A percentile compares a stretch with the other conserved stretches of the same genome.
Conservation (phyloP, 805 yeast genomes). For the Wickerhamiella qilinensis region DNA sequence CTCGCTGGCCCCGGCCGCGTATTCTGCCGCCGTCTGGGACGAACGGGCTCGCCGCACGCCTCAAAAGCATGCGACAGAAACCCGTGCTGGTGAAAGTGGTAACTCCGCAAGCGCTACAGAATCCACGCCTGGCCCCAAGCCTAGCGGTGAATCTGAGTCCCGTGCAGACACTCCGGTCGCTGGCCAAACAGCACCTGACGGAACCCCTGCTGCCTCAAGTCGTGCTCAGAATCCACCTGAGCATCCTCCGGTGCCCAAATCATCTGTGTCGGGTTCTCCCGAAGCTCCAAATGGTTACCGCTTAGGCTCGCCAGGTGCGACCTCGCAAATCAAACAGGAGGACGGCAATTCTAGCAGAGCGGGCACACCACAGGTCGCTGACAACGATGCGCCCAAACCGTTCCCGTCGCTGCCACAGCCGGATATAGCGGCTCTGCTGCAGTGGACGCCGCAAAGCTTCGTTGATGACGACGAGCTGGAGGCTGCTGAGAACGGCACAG, state of each 20-base stretch:
- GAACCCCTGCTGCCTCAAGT: neutral
- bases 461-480: slow-evolving; percentile 38
- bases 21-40: slow-evolving; percentile 11
- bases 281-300: neutral
- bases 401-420: neutral
- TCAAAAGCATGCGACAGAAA: neutral
- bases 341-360: neutral
- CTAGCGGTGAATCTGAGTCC: neutral
- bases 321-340: neutral
- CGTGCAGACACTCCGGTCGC: neutral
- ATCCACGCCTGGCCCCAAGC: slow-evolving; percentile 11
- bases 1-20: slow-evolving; percentile 18
- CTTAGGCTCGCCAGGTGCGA: neutral
- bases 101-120: slow-evolving; percentile 70
- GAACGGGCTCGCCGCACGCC: slow-evolving; percentile 1
- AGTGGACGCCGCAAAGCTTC: slow-evolving; percentile 35
- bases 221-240: neutral
- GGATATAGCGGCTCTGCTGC: slow-evolving; percentile 23
- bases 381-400: neutral
- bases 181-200: neutral
- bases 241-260: neutral
- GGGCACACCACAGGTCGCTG: neutral
- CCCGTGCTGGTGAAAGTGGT: slow-evolving; percentile 26
- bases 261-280: neutral
- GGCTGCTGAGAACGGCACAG: slow-evolving; percentile 28